Evolutionary conservation across 345 rosid genomes (phyloP).

Genomic region (Cochlearia excelsa): DNA sequence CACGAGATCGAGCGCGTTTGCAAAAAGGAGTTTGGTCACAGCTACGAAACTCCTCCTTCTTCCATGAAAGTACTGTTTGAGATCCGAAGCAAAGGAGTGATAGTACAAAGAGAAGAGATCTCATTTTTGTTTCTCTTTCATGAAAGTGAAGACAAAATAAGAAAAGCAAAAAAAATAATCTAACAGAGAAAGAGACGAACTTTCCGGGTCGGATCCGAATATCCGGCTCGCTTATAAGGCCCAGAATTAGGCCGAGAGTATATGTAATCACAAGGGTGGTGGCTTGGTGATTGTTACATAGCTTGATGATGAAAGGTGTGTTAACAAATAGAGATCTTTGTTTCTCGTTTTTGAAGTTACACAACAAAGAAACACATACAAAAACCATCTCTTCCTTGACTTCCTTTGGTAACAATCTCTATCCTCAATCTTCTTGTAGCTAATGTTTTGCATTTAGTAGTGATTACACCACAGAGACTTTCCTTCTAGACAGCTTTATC

Average conservation of each 20-base stretch:
- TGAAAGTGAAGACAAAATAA: constrained; percentile 4
- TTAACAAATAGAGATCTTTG: no score
- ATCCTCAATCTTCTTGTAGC: constrained; percentile 4
- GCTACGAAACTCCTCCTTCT: constrained; percentile 88
- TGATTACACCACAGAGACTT: constrained; percentile 27
- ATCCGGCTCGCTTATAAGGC: constrained; percentile 8
- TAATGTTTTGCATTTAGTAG: neutral
- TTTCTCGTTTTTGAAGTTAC: neutral
- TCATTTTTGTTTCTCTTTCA: constrained; percentile 39
- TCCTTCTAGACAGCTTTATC: constrained; percentile 63
- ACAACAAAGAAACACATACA: constrained; percentile 14
- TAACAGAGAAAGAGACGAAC: constrained; percentile 12
- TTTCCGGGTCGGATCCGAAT: constrained; percentile 25
- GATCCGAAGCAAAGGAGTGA: constrained; percentile 44
- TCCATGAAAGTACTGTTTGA: constrained; percentile 63
- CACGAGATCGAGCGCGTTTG: constrained; percentile 80
- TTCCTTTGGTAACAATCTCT: constrained; percentile 6
- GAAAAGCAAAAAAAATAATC: neutral
- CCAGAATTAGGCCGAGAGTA: neutral
- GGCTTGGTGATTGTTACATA: no score
- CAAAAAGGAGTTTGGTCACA: constrained; percentile 96
- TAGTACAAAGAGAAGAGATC: constrained; percentile 35
- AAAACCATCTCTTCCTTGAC: constrained; percentile 21
- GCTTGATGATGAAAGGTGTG: no score
- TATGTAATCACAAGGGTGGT: no score